These are phyloP conservation scores for Rosa chinensis DNA, from an alignment of 306 rosid genomes.

Conservation along the genomic window DNA sequence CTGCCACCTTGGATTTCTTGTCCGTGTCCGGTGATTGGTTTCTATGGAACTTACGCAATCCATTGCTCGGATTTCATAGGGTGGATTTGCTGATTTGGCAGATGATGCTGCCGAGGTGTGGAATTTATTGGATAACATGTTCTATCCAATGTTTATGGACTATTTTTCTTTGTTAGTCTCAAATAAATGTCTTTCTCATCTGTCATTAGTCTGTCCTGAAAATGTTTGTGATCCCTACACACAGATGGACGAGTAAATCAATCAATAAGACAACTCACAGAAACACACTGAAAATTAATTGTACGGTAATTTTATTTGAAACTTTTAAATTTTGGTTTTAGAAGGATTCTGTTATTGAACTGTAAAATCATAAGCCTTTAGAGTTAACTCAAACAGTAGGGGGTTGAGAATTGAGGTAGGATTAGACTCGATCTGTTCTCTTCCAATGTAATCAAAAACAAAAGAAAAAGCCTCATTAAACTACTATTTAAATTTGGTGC, in stretches of 20 bases:
- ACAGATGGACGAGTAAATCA: background rate
- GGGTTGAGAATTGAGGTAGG: too few relatives aligned
- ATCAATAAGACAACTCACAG: background rate
- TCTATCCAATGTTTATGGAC: slow-evolving; percentile 41
- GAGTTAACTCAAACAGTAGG: too few relatives aligned
- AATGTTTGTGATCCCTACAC: background rate
- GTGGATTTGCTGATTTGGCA: slow-evolving; percentile 35
- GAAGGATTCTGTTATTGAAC: too few relatives aligned
- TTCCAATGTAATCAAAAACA: too few relatives aligned
- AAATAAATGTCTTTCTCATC: background rate
- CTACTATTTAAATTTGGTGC: too few relatives aligned
- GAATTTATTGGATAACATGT: slow-evolving; percentile 58
- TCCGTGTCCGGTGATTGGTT: slow-evolving; percentile 53
- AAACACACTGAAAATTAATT: background rate
- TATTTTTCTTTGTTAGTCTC: slow-evolving; percentile 5
- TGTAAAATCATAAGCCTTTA: too few relatives aligned
- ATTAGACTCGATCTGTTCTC: too few relatives aligned
- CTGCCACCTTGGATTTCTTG: slow-evolving; percentile 64
- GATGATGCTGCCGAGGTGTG: slow-evolving; percentile 58
- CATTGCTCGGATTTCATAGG: slow-evolving; percentile 65
- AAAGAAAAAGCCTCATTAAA: too few relatives aligned
- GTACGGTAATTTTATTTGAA: too few relatives aligned
- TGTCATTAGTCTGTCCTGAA: background rate
- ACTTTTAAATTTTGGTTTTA: too few relatives aligned
- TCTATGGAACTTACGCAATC: slow-evolving; percentile 48